Conservation (phyloP, 2,329 filamentous ascomycete species). For the Ceratocystis cacaofunesta region DNA sequence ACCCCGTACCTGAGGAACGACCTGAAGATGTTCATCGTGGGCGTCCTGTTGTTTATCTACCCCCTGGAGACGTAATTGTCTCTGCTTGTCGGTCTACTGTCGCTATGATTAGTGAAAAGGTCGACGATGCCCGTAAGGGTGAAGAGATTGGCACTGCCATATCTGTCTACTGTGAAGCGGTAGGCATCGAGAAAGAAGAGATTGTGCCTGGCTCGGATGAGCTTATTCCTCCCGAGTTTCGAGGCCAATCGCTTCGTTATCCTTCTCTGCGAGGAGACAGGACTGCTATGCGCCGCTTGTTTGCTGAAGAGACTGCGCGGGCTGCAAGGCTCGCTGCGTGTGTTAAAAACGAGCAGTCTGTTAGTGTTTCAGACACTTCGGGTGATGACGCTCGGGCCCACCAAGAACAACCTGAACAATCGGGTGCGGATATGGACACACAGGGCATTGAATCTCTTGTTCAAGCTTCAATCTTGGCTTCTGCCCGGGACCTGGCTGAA, state of each 20-base stretch:
- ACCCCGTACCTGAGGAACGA: slow-evolving; percentile 21
- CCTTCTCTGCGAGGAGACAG: slow-evolving; percentile 9
- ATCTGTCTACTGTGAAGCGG: slow-evolving; percentile 27
- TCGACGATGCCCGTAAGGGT: slow-evolving; percentile 24
- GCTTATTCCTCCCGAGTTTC: slow-evolving; percentile 20
- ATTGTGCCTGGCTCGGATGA: slow-evolving; percentile 21
- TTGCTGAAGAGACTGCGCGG: slow-evolving; percentile 6
- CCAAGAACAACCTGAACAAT: not conserved
- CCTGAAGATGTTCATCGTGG: slow-evolving; percentile 27
- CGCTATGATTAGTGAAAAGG: slow-evolving; percentile 25
- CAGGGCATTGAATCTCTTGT: slow-evolving; percentile 8
- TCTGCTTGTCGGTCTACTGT: slow-evolving; percentile 34
- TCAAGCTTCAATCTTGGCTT: slow-evolving; percentile 10
- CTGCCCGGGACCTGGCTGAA: slow-evolving; percentile 12
- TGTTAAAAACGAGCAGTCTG: not conserved
- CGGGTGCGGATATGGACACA: not conserved
- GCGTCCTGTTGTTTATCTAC: slow-evolving; percentile 35
- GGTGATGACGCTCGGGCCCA: slow-evolving; percentile 1
- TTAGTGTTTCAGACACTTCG: not conserved
- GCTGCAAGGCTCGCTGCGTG: slow-evolving; percentile 2
- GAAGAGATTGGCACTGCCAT: slow-evolving; percentile 25
- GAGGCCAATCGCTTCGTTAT: slow-evolving; percentile 14
- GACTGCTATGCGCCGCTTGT: slow-evolving; percentile 10
- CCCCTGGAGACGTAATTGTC: slow-evolving; percentile 31
- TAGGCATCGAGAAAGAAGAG: slow-evolving; percentile 19